A percentile compares a stretch with the other conserved stretches of the same genome.
Conservation (phyloP, 768 basidiomycete species). For the Termitomyces sp. region DNA sequence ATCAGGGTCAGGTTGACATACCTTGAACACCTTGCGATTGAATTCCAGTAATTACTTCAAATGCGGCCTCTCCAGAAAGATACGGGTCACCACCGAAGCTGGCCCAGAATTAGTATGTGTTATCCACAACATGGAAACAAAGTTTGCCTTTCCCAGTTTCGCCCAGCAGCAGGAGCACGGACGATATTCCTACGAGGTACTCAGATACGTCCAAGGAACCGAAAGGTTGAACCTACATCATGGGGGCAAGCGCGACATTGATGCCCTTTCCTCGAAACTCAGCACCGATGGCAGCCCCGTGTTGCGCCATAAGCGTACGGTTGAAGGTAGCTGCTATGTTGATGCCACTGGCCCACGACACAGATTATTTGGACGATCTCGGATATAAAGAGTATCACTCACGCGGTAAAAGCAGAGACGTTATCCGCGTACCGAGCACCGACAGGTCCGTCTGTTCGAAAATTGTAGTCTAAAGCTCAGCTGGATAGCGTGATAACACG, state of each 20-base stretch:
- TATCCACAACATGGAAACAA: background rate
- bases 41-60: conserved; percentile 50
- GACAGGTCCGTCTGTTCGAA: conserved; percentile 39
- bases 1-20: conserved; percentile 11
- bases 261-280: conserved; percentile 65
- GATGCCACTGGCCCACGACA: conserved; percentile 35
- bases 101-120: background rate
- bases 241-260: conserved; percentile 50
- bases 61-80: conserved; percentile 53
- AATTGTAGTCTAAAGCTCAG: background rate
- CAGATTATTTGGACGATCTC: background rate
- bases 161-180: conserved; percentile 45
- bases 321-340: conserved; percentile 56
- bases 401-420: conserved; percentile 52
- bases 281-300: conserved; percentile 55
- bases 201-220: background rate
- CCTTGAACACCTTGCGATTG: conserved; percentile 53
- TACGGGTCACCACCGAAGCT: conserved; percentile 56
- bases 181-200: conserved; percentile 37
- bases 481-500: background rate
- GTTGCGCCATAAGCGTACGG: conserved; percentile 52
- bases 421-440: conserved; percentile 50
- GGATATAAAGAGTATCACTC: conserved; percentile 13
- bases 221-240: conserved; percentile 35
- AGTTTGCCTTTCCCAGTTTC: conserved; percentile 51